Base-by-base conservation (phyloP, 495 filamentous ascomycete species). In the Talaromyces borbonicus region DNA sequence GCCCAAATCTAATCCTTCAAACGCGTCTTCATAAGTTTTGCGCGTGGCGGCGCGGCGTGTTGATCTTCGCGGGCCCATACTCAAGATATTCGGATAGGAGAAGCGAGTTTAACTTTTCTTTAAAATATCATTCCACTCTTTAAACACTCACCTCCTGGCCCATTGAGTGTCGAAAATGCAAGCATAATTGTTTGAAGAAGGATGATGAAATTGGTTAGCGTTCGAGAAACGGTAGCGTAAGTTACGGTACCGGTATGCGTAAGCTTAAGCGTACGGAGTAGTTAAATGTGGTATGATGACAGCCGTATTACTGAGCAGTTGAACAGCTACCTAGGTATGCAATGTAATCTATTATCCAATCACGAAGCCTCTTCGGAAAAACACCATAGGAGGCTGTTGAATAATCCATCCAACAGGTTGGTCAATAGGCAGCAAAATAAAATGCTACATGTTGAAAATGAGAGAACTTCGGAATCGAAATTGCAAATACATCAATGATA, bases 21-120 rank as follows among this genome's bases (percentile, higher is more conserved):
- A 61, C 14, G 60, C 58, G 50, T 68, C 68, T 33, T 59, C 44
- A 53, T 71, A 71, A 8, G 55, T 59, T 4, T 56, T 56, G 37
- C 51, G 54, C 27, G 56, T 44, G 20, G 60, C 55, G 41, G 56
- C 56, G n/a, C 52, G 39, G 43, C 68, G 68, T 22, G 46, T 59
- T 8, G 68, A 71, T 49, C 65, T 62, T 56, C 68, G 68, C 20
- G 54, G 42, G 8, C 52, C 8, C 43, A 46, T 46, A 6, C n/a
- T 46, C 42, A 18, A 25, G 37, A 20, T 41, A 11, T 19, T 14
- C 37, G 14, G 27, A n/a, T n/a, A n/a, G 27, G 27, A 30, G 6
- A 12, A 30, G 12, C 27, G 27, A 30, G 12, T 7, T 30, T 6
- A 30, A 30, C 12, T 30, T 30, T 30, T 12, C 27, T 30, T 30